Base-by-base conservation (phyloP, 2,329 filamentous ascomycete genomes). In the Bipolaris oryzae region DNA sequence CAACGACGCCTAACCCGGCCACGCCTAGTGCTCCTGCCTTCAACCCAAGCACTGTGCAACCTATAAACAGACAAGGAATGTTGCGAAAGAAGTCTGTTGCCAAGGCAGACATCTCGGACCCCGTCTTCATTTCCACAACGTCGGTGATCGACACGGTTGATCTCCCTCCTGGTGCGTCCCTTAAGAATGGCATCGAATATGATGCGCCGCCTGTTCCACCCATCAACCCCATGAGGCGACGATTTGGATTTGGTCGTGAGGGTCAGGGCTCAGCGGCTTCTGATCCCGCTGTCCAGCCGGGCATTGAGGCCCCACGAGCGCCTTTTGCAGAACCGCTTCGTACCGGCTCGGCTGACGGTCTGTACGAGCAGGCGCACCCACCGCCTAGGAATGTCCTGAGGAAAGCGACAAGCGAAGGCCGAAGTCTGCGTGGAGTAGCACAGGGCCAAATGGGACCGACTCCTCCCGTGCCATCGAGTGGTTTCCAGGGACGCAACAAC, bases 101-200 rank as follows among this genome's bases (percentile, higher is more conserved):
- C 60, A 89, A 89, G 72, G 77, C 79, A 11, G 82, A 84, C 55
- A 89, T 89, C 47, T 87, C 85, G 2, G 86, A 88, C 64, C 86
- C 86, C 0, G 77, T 76, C 3, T 78, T 84, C 57, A 66, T 83
- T 23, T 82, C 80, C 1, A 79, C 79, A 9, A 87, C 85, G 3
- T 85, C 83, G 2, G 83, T 84, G 42, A 80, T 87, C 25, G 84
- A 86, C 43, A 82, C 83, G 0, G 78, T 87, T 34, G 83, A 82
- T 34, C 77, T 88, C 10, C 84, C 85, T 13, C 68, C 80, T n/a
- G 82, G 82, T 25, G 81, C 83, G 1, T 82, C 80, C 5, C 75
- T 85, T 34, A 81, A 76, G 72, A 85, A 84, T 54, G 83, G 82
- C 45, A 79, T 78, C 62, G 69, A 72, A 18, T 25, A 60, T 7